Evolutionary conservation across 805 yeast genomes (phyloP).

Genomic region (Wickerhamiella shivajii): DNA sequence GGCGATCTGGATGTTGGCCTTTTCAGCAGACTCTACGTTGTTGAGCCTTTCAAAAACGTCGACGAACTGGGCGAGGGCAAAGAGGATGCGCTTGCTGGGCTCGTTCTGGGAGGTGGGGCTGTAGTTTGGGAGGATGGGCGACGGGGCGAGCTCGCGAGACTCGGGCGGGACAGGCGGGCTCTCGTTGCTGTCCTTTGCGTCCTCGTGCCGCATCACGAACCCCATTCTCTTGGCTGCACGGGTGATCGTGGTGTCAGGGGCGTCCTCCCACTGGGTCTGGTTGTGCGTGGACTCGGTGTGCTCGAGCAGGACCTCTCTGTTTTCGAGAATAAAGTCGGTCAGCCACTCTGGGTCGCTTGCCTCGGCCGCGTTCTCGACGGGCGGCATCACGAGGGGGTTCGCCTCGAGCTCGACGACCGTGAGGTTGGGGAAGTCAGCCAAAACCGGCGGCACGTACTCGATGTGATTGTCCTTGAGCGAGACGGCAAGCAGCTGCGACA

Average conservation of each 20-base stretch:
- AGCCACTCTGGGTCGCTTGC: slow-evolving; percentile 21
- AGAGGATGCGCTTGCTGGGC: slow-evolving; percentile 4
- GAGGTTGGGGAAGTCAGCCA: slow-evolving; percentile 38
- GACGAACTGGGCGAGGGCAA: slow-evolving; percentile 4
- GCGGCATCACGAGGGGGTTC: slow-evolving; percentile 38
- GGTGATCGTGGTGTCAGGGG: no score
- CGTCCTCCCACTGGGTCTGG: no score
- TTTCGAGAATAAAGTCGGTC: slow-evolving; percentile 22
- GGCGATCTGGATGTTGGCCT: no score
- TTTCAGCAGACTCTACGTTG: no score
- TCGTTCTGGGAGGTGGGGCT: neutral
- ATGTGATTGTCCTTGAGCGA: slow-evolving; percentile 47
- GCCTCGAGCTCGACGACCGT: slow-evolving; percentile 45
- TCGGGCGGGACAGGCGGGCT: neutral
- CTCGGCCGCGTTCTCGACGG: slow-evolving; percentile 2
- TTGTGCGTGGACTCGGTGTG: no score
- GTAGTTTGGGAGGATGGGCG: neutral
- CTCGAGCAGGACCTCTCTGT: no score
- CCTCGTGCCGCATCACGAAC: slow-evolving; percentile 29
- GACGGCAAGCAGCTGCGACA: slow-evolving; percentile 35
- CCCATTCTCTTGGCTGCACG: slow-evolving; percentile 68
- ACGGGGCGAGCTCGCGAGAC: neutral
- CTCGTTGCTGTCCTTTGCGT: neutral
- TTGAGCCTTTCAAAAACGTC: slow-evolving; percentile 1
- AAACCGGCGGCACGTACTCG: slow-evolving; percentile 36